These are phyloP conservation scores for Cryphonectria radicalis DNA, from an alignment of 2,329 filamentous ascomycete species.

Conservation along the genomic window DNA sequence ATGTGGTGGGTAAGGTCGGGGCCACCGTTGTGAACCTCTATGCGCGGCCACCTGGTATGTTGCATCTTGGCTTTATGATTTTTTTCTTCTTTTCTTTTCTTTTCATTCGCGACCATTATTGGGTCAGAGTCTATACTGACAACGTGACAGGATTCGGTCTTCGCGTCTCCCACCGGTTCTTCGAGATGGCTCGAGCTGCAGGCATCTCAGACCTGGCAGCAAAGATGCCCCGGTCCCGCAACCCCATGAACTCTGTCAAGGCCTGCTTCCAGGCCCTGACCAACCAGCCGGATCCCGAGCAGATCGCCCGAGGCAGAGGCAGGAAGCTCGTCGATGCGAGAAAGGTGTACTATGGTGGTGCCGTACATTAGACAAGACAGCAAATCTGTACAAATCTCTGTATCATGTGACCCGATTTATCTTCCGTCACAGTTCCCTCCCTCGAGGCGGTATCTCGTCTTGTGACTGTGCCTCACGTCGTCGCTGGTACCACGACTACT, in stretches of 20 bases:
- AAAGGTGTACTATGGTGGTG: conserved; percentile 94
- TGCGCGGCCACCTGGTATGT: conserved; percentile 83
- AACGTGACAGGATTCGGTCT: conserved; percentile 79
- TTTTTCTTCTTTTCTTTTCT: conserved; percentile 7
- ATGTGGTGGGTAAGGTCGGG: conserved; percentile 81
- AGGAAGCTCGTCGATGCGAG: conserved; percentile 96
- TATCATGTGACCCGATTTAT: conserved; percentile 14
- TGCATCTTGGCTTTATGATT: conserved; percentile 6
- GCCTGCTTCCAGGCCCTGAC: conserved; percentile 82
- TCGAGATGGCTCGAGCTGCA: conserved; percentile 86
- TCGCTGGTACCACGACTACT: background rate
- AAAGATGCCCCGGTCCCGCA: conserved; percentile 80
- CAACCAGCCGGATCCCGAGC: conserved; percentile 84
- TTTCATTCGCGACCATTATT: background rate
- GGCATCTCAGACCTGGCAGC: conserved; percentile 89
- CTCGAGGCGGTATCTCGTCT: background rate
- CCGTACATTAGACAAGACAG: conserved; percentile 59
- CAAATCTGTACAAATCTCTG: conserved; percentile 28
- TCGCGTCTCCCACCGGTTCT: conserved; percentile 87
- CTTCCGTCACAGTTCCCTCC: no score
- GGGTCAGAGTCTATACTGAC: conserved; percentile 12
- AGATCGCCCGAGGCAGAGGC: conserved; percentile 84
- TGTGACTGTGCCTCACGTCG: background rate
- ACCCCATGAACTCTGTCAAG: conserved; percentile 98
- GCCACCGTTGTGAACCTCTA: conserved; percentile 85